Base-by-base conservation (phyloP, 139 green algal species). In the Volvox africanus region DNA sequence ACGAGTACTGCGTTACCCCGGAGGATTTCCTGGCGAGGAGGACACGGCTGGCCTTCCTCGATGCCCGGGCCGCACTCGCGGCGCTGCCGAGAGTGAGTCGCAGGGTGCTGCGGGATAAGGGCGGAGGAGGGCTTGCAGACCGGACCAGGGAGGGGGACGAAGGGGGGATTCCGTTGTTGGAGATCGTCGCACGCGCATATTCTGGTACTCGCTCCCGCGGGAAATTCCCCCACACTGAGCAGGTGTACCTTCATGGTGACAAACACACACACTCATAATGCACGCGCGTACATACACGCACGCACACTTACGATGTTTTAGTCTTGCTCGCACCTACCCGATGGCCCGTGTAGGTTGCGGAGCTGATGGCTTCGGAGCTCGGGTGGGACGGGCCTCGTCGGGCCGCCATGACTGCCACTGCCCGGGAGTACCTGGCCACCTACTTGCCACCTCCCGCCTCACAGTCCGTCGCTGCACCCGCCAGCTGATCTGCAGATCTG, bases 1-100 rank as follows among this genome's bases (percentile, higher is more conserved):
- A 98, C 79, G 98, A 99, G 95, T 98, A 97, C 84, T 99, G 98
- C 92, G 91, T 96, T 89, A 97, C 95, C 16, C 94, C 97, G 33
- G 95, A 97, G 68, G 98, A 99, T 93, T 99, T 99, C 91, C 81
- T 99, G 20, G 95, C 96, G 0, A 93, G 98, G 5, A 93, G 98
- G 62, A 99, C 97, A 0, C 96, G 98, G 24, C 94, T 99, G 17
- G 97, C 97, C 0, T 99, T 99, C 94, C 90, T 99, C 69, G 98
- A 99, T 85, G 95, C 94, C 1, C 44, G 88, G 30, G 98, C 98
- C 6, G 94, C 94, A 35, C 61, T 95, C 76, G 88, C 95, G 88
- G 97, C 97, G 9, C 86, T 99, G 36, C 95, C 97, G 0, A 83
- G 92, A 91, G 97, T 99, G 83, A 18, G 79, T 79, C 44, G 5